Conservation (phyloP, 2,329 filamentous ascomycete genomes). For the Nannizziopsis barbatae region DNA sequence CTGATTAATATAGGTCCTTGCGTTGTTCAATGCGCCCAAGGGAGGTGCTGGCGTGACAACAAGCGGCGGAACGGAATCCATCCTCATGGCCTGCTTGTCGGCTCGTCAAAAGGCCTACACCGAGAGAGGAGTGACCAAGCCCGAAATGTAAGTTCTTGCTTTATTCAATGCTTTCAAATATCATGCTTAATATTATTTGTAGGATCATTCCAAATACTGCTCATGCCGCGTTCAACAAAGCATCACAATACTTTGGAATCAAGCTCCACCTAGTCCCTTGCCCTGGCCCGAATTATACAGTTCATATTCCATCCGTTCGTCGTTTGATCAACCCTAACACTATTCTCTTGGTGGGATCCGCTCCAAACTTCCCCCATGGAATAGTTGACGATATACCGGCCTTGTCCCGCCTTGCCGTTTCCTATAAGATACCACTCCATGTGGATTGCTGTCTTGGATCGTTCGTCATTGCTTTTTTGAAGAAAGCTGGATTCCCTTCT, state of each 20-base stretch:
- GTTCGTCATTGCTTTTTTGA: conserved; percentile 84
- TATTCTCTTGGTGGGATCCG: conserved; percentile 80
- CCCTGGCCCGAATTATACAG: conserved; percentile 74
- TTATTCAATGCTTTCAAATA: neutral
- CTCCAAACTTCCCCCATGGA: conserved; percentile 95
- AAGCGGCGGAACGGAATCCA: conserved; percentile 88
- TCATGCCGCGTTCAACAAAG: conserved; percentile 94
- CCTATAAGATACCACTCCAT: conserved; percentile 74
- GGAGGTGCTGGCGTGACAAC: conserved; percentile 80
- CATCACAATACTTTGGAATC: conserved; percentile 91
- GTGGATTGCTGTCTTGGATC: conserved; percentile 97
- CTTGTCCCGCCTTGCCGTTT: conserved; percentile 70
- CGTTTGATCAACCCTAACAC: conserved; percentile 92
- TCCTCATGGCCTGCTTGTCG: conserved; percentile 85
- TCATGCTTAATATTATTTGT: conserved; percentile 16
- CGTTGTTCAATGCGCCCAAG: conserved; percentile 79
- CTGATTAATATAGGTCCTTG: conserved; percentile 42
- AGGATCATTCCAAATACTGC: conserved; percentile 90
- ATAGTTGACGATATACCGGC: conserved; percentile 90
- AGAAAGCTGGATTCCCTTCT: conserved; percentile 70
- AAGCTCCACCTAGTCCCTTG: conserved; percentile 81
- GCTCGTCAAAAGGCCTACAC: conserved; percentile 78
- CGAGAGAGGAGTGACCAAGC: conserved; percentile 79
- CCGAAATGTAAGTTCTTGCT: conserved; percentile 65
- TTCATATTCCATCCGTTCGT: conserved; percentile 63